phyloP scores from a whole-genome alignment of 2,329 filamentous ascomycete genomes.

The Diaporthe ampelina region DNA sequence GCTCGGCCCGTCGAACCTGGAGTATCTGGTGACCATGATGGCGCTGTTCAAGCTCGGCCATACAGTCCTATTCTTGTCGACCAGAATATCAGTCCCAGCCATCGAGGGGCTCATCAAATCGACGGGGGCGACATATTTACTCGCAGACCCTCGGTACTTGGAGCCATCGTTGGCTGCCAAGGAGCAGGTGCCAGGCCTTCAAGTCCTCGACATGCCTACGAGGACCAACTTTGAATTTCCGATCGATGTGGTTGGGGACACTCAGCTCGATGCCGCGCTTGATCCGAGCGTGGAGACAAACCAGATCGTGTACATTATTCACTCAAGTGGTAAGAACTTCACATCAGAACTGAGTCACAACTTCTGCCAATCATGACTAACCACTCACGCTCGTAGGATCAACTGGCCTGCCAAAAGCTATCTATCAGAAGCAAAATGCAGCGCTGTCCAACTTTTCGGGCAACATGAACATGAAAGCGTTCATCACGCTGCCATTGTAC shows the following conservation, averaged over 20 bases:
- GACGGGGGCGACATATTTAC: conserved; percentile 47
- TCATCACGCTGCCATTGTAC: conserved; percentile 70
- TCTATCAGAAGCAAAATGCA: conserved; percentile 68
- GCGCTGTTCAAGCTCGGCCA: conserved; percentile 69
- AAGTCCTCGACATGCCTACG: conserved; percentile 48
- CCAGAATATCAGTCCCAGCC: conserved; percentile 51
- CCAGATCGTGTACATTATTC: conserved; percentile 50
- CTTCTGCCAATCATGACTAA: no score
- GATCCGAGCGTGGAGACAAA: conserved; percentile 46
- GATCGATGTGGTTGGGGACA: conserved; percentile 50
- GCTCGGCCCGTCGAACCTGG: conserved; percentile 66
- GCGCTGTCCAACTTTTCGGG: conserved; percentile 62
- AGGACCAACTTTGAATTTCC: conserved; percentile 49
- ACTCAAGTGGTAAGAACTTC: conserved; percentile 50
- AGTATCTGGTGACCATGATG: conserved; percentile 67
- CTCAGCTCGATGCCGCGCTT: conserved; percentile 50
- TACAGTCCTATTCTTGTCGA: conserved; percentile 56
- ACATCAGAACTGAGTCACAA: no score
- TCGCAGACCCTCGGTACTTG: conserved; percentile 46
- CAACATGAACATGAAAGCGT: conserved; percentile 58
- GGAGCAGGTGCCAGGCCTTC: conserved; percentile 41
- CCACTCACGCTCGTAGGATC: conserved; percentile 57
- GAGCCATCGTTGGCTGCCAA: conserved; percentile 44
- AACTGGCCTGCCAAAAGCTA: conserved; percentile 74
- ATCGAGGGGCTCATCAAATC: conserved; percentile 49